Conservation (phyloP, 2,329 filamentous ascomycete species). For the Pseudogymnoascus sp. region DNA sequence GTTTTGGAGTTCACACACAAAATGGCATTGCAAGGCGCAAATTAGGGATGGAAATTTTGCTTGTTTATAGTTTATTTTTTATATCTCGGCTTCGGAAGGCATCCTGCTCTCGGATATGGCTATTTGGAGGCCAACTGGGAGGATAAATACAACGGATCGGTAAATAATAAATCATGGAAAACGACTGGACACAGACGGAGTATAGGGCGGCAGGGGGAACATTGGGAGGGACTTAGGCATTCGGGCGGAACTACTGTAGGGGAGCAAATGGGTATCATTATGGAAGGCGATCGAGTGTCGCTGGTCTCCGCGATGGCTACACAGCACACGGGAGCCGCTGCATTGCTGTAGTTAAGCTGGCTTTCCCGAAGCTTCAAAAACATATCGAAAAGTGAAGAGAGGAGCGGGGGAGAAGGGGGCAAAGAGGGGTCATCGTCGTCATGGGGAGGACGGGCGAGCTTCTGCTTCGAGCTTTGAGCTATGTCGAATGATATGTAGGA, state of each 20-base stretch:
- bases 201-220: not conserved
- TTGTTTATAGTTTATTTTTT: not conserved
- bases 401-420: not conserved
- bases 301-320: not conserved
- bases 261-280: not conserved
- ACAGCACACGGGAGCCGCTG: not conserved
- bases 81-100: not conserved
- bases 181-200: not conserved
- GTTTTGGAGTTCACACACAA: conserved; percentile 4
- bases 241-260: not conserved
- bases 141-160: not conserved
- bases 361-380: not conserved
- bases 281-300: not conserved
- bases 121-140: not conserved
- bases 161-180: conserved; percentile 1
- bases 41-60: not conserved
- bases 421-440: not conserved
- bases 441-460: not conserved
- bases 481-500: not conserved
- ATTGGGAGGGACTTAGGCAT: not conserved
- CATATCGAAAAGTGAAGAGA: not conserved
- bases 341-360: not conserved
- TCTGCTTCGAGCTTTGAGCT: not conserved
- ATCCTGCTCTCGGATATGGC: not conserved
- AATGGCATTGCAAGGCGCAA: conserved; percentile 7